A percentile compares a stretch with the other conserved stretches of the same genome.
Conservation (phyloP, 805 yeast species). For the Suhomyces prunicola region DNA sequence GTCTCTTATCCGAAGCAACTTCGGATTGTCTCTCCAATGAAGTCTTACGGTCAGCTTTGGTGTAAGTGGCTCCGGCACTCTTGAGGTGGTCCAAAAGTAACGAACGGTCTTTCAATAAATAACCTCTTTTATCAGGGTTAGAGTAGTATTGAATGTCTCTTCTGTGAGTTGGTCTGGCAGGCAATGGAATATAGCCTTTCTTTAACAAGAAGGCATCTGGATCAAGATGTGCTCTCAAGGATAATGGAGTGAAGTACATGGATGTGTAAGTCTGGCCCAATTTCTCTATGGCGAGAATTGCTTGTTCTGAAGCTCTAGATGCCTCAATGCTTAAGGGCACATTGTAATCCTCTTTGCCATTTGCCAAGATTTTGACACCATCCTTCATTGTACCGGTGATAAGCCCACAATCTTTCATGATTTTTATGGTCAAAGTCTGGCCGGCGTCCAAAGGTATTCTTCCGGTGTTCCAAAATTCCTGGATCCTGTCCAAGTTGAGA, state of each 20-base stretch:
- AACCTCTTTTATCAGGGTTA: slow-evolving; percentile 70
- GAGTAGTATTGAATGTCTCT: slow-evolving; percentile 80
- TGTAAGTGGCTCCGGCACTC: slow-evolving; percentile 15
- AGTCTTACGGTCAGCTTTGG: slow-evolving; percentile 26
- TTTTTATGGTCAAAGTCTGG: slow-evolving; percentile 68
- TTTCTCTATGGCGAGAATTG: slow-evolving; percentile 68
- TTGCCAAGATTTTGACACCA: slow-evolving; percentile 80
- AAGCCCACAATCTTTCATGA: slow-evolving; percentile 72
- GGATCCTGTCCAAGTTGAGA: slow-evolving; percentile 67
- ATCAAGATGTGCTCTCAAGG: slow-evolving; percentile 69
- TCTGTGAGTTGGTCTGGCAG: slow-evolving; percentile 80
- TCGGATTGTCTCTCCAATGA: slow-evolving; percentile 37
- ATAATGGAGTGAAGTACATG: slow-evolving; percentile 59
- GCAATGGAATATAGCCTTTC: slow-evolving; percentile 78
- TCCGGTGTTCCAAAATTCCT: slow-evolving; percentile 65
- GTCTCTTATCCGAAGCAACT: slow-evolving; percentile 21
- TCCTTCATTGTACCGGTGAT: slow-evolving; percentile 67
- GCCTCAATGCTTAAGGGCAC: slow-evolving; percentile 77
- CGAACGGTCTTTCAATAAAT: slow-evolving; percentile 46
- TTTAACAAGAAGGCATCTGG: slow-evolving; percentile 68
- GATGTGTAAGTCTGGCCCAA: slow-evolving; percentile 76
- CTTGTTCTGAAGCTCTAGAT: slow-evolving; percentile 70
- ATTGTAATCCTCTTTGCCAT: slow-evolving; percentile 49
- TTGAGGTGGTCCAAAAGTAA: slow-evolving; percentile 38
- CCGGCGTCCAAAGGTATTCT: slow-evolving; percentile 57